Base-by-base conservation (phyloP, 495 filamentous ascomycete genomes). In the Lasiosphaeria miniovina region DNA sequence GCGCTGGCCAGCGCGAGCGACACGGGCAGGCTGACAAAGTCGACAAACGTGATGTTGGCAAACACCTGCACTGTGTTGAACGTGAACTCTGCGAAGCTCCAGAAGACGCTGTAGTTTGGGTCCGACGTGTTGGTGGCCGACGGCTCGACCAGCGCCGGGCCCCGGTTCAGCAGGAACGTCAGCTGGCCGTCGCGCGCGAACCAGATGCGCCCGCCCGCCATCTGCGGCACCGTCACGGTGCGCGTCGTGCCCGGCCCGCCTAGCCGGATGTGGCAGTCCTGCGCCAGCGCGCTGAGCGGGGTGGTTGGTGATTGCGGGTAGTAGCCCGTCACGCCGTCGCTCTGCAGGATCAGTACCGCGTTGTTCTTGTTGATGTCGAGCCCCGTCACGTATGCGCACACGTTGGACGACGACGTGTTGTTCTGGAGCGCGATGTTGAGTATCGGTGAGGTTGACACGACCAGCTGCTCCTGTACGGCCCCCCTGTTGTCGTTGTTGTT, bases 71-170 rank as follows among this genome's bases (percentile, higher is more conserved):
- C 57, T 51, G 67, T 66, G 69, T 89, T 89, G 73, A 81, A 88
- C 3, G 89, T 92, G 69, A 91, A 89, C 68, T 92, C 89, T 71
- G 77, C 81, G 65, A 92, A 92, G 36, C 76, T 80, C 86, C 88
- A 92, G 50, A 69, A 64, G 35, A 83, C 71, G 35, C 82, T 78
- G 67, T 86, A 84, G 64, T 90, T 91, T 0, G 84, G 73, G 67
- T 92, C 89, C 0, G 78, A 71, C 0, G 77, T 69, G 65, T 90
- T 91, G 12, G 83, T 86, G 10, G 86, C 82, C 6, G 82, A 83
- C 0, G 89, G 89, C 69, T 90, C 88, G 31, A 90, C 88, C 4
- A 91, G 75, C 0, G 80, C 86, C 4, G 88, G 82, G 34, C 77
- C 83, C 1, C 85, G 87, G 70, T 92, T 92, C 36, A 91, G 64